Evolutionary conservation across 345 rosid genomes (phyloP), one percentile per base, ranked within the genome.

Genomic region (Eucalyptus shirleyi): DNA sequence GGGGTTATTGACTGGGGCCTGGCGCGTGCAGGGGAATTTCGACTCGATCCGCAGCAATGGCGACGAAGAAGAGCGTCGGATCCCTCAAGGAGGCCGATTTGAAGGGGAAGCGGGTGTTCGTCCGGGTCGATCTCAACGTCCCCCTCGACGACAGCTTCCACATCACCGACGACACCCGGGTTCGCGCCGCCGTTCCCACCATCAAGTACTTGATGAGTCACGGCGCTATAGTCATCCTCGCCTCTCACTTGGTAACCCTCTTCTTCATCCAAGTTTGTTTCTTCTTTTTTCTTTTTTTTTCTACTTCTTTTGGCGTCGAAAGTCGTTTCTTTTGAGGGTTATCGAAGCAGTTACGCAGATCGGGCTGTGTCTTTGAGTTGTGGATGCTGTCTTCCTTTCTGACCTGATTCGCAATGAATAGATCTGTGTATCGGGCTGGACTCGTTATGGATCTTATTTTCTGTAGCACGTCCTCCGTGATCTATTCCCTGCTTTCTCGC

Each of bases 71-170:
- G 92, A 94, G 95, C 86, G 95, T 95, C 4, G 88, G 95, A 50
- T 88, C 53, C 53, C 87, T 95, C 60, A 91, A 93, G 90, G 95
- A 92, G 88, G 92, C 95, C 1, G 95, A 94, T 90, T 90, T 95
- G 93, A 94, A 94, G 86, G 97, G 97, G n/a, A 95, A 95, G 93
- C 91, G 91, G 87, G 97, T 95, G 81, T 95, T 95, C 55, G 95
- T 94, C 50, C 89, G 95, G 89, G 96, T 94, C 59, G 95, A 94
- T 93, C 96, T 93, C 88, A 94, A 94, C 88, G 94, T 93, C 87
- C 96, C 96, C 34, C 88, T 94, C 90, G 94, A 93, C 45, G 95
- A 94, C 44, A 90, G 77, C 94, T 87, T 87, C 88, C 90, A 91
- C 42, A 93, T 94, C 93, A 94, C 95, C 86, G 95, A 93, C 89